Evolutionary conservation across 306 rosid species (phyloP).

Genomic region (Ziziphus jujuba): DNA sequence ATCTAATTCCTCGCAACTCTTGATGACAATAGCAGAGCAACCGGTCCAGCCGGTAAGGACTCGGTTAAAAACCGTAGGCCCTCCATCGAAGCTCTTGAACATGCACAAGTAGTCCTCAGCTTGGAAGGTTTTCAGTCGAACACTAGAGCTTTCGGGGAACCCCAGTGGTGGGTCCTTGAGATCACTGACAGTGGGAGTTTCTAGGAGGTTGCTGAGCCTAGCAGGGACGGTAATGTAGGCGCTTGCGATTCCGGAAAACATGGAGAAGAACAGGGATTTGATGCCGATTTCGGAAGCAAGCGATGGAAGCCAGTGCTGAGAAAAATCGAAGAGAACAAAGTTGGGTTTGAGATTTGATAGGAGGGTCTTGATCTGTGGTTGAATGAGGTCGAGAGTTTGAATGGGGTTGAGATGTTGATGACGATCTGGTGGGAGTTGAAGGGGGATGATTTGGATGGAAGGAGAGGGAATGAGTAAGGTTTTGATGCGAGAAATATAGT

Average conservation of each 20-base stretch:
- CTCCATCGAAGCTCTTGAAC: constrained; percentile 27
- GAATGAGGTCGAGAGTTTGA: constrained; percentile 35
- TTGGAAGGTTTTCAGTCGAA: constrained; percentile 33
- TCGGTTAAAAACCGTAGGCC: constrained; percentile 34
- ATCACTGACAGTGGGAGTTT: constrained; percentile 23
- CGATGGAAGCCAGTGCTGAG: constrained; percentile 54
- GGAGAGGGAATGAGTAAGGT: constrained; percentile 34
- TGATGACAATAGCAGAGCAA: constrained; percentile 28
- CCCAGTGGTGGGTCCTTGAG: constrained; percentile 40
- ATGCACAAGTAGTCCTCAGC: constrained; percentile 36
- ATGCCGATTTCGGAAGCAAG: constrained; percentile 45
- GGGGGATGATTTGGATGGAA: constrained; percentile 25
- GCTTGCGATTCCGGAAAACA: constrained; percentile 31
- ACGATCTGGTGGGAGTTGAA: constrained; percentile 22
- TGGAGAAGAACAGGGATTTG: constrained; percentile 38
- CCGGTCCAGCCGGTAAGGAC: constrained; percentile 25
- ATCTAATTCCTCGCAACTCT: constrained; percentile 44
- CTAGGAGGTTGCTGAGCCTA: constrained; percentile 28
- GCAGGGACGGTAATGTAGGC: constrained; percentile 39
- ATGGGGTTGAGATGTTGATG: constrained; percentile 21
- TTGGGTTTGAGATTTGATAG: constrained; percentile 44
- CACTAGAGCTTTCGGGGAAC: constrained; percentile 20
- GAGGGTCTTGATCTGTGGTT: constrained; percentile 35
- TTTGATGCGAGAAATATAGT: constrained; percentile 31
- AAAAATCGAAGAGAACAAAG: constrained; percentile 49